Evolutionary conservation across 1,284 basidiomycete species (phyloP).

Genomic region (Irpex sp.): DNA sequence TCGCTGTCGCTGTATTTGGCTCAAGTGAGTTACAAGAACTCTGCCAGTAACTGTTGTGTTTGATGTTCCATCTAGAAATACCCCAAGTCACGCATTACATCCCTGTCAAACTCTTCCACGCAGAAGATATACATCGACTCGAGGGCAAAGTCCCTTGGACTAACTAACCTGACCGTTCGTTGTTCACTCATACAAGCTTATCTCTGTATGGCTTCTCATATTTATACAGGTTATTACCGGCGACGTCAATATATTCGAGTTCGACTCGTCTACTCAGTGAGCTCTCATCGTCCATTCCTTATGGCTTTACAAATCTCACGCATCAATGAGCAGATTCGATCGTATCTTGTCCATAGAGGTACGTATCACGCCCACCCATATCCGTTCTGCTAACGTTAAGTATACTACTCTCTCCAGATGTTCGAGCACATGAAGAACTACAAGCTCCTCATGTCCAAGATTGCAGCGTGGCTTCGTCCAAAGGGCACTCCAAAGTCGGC

Average conservation of each 20-base stretch:
- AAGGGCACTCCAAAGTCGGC: conserved; percentile 21
- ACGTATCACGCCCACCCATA: background rate
- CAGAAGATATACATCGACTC: conserved; percentile 67
- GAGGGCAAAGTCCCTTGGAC: conserved; percentile 44
- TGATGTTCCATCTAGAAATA: conserved; percentile 45
- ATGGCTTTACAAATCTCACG: background rate
- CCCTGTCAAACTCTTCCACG: conserved; percentile 67
- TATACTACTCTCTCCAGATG: conserved; percentile 41
- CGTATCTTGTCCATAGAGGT: conserved; percentile 72
- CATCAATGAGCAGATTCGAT: conserved; percentile 48
- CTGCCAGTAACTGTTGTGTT: background rate
- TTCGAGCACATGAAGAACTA: conserved; percentile 85
- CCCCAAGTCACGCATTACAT: conserved; percentile 59
- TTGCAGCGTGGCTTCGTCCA: conserved; percentile 65
- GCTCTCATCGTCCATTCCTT: conserved; percentile 10
- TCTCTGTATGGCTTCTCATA: background rate
- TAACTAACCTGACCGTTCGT: conserved; percentile 52
- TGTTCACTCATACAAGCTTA: background rate
- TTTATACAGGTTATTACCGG: conserved; percentile 55
- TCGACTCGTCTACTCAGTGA: conserved; percentile 44
- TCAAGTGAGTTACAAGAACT: conserved; percentile 34
- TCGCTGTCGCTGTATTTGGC: conserved; percentile 67
- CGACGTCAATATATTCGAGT: conserved; percentile 67
- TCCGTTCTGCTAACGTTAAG: background rate
- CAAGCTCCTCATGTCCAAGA: conserved; percentile 56